These are phyloP conservation scores for Penicillium bialowiezense DNA, from an alignment of 495 filamentous ascomycete species.

Conservation along the genomic window DNA sequence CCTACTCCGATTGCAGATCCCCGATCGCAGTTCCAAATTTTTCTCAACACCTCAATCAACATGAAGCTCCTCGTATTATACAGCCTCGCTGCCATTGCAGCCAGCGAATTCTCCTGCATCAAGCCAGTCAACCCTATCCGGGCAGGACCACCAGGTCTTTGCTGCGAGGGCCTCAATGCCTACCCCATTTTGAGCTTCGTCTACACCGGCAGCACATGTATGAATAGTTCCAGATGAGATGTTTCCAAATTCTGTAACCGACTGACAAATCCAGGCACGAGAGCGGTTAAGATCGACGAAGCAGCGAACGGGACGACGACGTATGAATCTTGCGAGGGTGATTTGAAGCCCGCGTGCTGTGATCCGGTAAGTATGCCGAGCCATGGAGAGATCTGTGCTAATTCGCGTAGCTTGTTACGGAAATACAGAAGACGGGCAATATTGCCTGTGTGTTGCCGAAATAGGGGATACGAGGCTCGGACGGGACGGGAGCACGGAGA, in stretches of 20 bases:
- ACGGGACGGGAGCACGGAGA: no score
- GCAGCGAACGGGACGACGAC: slow-evolving; percentile 9
- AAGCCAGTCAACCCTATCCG: slow-evolving; percentile 16
- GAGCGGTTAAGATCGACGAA: slow-evolving; percentile 5
- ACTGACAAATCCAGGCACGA: slow-evolving; percentile 3
- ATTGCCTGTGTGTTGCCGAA: no score
- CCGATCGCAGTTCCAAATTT: no score
- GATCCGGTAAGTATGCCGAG: slow-evolving; percentile 11
- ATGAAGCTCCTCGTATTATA: background rate
- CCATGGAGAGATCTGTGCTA: no score
- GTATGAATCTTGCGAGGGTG: slow-evolving; percentile 8
- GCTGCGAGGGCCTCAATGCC: slow-evolving; percentile 7
- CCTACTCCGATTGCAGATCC: no score
- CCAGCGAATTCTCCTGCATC: slow-evolving; percentile 10
- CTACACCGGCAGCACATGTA: slow-evolving; percentile 11
- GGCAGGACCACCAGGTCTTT: slow-evolving; percentile 9
- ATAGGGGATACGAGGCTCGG: no score
- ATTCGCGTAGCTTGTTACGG: no score
- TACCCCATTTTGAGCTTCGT: slow-evolving; percentile 4
- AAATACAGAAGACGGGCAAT: no score
- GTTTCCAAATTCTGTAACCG: no score
- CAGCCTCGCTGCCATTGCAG: background rate
- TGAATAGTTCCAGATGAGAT: no score
- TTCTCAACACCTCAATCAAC: background rate
- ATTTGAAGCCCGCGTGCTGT: slow-evolving; percentile 9